Percentiles rank a stretch among this genome's conserved stretches.
Evolutionary conservation across 768 basidiomycete species (phyloP).

Genomic region (Leccinum barrowsii): DNA sequence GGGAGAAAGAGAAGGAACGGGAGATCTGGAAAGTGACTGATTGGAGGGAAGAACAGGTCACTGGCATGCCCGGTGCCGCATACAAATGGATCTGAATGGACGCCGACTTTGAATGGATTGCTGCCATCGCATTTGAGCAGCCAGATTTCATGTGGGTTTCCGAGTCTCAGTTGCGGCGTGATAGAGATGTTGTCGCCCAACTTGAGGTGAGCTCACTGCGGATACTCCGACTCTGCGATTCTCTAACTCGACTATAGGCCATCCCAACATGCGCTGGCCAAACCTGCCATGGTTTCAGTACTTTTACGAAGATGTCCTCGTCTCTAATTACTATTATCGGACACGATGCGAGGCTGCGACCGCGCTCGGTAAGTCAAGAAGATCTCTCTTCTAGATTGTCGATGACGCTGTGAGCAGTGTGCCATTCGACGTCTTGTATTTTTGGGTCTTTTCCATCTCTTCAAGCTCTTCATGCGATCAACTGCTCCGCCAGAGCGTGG

Average conservation of each 20-base stretch:
- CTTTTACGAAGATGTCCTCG: constrained; percentile 92
- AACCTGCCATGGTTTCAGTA: constrained; percentile 80
- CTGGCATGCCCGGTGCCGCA: constrained; percentile 77
- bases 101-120: constrained; percentile 99
- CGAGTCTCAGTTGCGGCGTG: constrained; percentile 90
- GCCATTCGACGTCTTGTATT: constrained; percentile 80
- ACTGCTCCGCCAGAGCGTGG: constrained; percentile 76
- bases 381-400: constrained; percentile 5
- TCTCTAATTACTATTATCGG: constrained; percentile 93
- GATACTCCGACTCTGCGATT: neutral
- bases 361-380: constrained; percentile 65
- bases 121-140: constrained; percentile 87
- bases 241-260: constrained; percentile 56
- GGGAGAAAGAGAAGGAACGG: no score
- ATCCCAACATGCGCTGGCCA: constrained; percentile 70
- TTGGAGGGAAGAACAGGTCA: constrained; percentile 91
- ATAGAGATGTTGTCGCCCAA: constrained; percentile 95
- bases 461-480: constrained; percentile 86
- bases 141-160: constrained; percentile 99
- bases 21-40: constrained; percentile 71
- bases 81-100: constrained; percentile 99
- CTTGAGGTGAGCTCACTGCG: constrained; percentile 67
- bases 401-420: constrained; percentile 50
- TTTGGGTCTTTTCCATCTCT: constrained; percentile 89
- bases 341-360: constrained; percentile 93